phyloP scores from a whole-genome alignment of 768 basidiomycete species.

The Kwoniella mangroviensis region DNA sequence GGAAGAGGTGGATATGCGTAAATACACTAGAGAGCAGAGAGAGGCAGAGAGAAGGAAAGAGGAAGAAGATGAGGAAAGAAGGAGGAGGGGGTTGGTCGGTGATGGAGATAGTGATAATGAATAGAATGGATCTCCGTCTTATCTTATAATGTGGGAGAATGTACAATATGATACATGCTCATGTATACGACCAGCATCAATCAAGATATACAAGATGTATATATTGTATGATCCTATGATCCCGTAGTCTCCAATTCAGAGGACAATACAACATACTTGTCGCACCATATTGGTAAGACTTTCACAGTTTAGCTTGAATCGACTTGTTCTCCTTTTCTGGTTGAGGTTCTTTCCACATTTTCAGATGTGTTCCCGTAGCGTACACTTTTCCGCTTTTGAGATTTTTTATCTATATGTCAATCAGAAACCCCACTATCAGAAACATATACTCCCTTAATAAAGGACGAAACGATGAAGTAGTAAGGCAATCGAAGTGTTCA shows the following conservation, averaged over 20 bases:
- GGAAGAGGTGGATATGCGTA: slow-evolving; percentile 80
- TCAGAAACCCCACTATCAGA: no score
- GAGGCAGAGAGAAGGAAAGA: slow-evolving; percentile 61
- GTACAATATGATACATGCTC: no score
- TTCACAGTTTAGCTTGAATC: background rate
- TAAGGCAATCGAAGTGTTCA: background rate
- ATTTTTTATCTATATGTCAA: slow-evolving; percentile 27
- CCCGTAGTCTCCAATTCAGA: no score
- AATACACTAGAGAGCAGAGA: slow-evolving; percentile 74
- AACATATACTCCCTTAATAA: no score
- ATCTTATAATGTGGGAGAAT: no score
- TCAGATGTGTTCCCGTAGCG: slow-evolving; percentile 32
- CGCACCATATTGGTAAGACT: background rate
- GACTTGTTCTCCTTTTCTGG: background rate
- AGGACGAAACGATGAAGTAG: background rate
- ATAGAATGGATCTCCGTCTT: background rate
- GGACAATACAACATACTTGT: background rate
- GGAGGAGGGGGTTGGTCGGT: slow-evolving; percentile 37
- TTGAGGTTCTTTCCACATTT: slow-evolving; percentile 30
- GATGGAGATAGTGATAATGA: slow-evolving; percentile 43
- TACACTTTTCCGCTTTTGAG: slow-evolving; percentile 22
- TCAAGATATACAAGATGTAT: no score
- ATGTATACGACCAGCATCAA: no score
- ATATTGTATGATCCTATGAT: no score
- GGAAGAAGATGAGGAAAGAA: slow-evolving; percentile 70